Evolutionary conservation across 2,329 filamentous ascomycete species (phyloP).

Genomic region (Pseudogymnoascus sp.): DNA sequence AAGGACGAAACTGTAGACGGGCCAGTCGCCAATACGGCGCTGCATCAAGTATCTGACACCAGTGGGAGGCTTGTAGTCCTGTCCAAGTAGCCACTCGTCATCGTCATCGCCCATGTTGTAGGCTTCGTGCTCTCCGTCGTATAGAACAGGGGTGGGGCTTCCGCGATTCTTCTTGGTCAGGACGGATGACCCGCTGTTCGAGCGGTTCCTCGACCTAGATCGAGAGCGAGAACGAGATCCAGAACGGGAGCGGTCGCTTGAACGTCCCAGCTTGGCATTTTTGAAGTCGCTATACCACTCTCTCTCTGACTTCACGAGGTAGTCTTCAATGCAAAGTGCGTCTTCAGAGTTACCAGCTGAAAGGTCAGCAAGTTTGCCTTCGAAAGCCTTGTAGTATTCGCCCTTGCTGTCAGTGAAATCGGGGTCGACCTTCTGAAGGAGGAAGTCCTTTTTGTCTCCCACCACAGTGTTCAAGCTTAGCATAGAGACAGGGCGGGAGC

Average conservation of each 20-base stretch:
- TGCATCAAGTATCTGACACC: conserved; percentile 48
- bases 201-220: background rate
- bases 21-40: conserved; percentile 54
- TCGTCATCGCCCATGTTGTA: conserved; percentile 26
- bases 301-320: conserved; percentile 57
- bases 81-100: conserved; percentile 48
- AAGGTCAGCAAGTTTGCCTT: conserved; percentile 47
- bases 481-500: conserved; percentile 28
- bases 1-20: conserved; percentile 53
- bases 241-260: conserved; percentile 8
- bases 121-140: background rate
- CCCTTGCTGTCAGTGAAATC: conserved; percentile 59
- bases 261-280: conserved; percentile 45
- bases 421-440: conserved; percentile 58
- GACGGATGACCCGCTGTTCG: background rate
- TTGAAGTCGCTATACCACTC: conserved; percentile 56
- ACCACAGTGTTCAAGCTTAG: conserved; percentile 50
- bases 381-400: conserved; percentile 51
- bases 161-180: background rate
- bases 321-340: conserved; percentile 57
- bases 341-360: conserved; percentile 48
- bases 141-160: background rate
- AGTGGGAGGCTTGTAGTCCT: conserved; percentile 44
- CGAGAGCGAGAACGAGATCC: conserved; percentile 2
- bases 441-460: conserved; percentile 52